Conservation (phyloP, 257 asterid genomes). For the Scutellaria baicalensis region DNA sequence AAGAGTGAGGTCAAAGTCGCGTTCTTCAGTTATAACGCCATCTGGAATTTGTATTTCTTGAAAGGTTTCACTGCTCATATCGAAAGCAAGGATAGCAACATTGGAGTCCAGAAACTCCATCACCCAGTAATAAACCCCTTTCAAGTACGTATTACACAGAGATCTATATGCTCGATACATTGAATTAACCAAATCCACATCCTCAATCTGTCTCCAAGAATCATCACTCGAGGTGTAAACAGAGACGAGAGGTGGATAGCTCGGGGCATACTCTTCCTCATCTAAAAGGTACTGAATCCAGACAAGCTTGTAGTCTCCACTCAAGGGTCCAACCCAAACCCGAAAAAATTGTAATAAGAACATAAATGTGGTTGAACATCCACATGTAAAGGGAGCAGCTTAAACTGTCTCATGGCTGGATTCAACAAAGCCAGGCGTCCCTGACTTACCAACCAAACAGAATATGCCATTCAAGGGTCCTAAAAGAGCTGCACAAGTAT, state of each 20-base stretch:
- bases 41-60: slow-evolving; percentile 26
- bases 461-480: slow-evolving; percentile 43
- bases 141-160: slow-evolving; percentile 24
- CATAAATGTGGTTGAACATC: slow-evolving; percentile 1
- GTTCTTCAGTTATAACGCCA: neutral
- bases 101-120: neutral
- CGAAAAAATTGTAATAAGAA: slow-evolving; percentile 14
- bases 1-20: slow-evolving; percentile 23
- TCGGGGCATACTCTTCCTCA: neutral
- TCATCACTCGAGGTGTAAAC: slow-evolving; percentile 27
- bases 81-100: slow-evolving; percentile 24
- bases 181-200: slow-evolving; percentile 10
- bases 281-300: slow-evolving; percentile 22
- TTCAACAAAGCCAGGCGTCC: slow-evolving; percentile 27
- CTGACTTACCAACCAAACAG: slow-evolving; percentile 7
- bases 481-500: slow-evolving; percentile 9
- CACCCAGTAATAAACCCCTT: slow-evolving; percentile 39
- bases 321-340: slow-evolving; percentile 34
- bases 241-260: slow-evolving; percentile 7
- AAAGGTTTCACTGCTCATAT: slow-evolving; percentile 28
- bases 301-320: slow-evolving; percentile 30
- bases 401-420: slow-evolving; percentile 34
- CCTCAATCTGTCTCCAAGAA: slow-evolving; percentile 34
- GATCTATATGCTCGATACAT: slow-evolving; percentile 10
- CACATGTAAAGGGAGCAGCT: slow-evolving; percentile 25